Evolutionary conservation across 2,329 filamentous ascomycete species (phyloP).

Genomic region (Calycina marina): DNA sequence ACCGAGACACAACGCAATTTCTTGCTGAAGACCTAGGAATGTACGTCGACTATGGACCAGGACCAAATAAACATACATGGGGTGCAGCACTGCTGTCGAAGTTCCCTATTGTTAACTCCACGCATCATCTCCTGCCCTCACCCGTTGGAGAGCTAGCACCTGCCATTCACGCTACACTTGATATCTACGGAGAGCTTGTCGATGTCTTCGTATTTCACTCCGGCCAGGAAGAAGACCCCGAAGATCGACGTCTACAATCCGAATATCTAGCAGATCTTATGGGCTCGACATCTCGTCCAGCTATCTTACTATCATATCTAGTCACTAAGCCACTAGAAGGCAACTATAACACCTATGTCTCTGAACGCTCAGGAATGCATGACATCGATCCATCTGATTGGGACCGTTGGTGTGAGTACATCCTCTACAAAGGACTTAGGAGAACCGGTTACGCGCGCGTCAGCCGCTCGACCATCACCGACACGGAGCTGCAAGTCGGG

Average conservation of each 20-base stretch:
- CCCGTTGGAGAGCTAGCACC: constrained; percentile 91
- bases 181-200: constrained; percentile 77
- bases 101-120: constrained; percentile 94
- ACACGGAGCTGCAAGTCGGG: constrained; percentile 91
- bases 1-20: constrained; percentile 89
- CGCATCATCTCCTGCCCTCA: constrained; percentile 84
- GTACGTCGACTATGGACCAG: constrained; percentile 96
- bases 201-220: constrained; percentile 99
- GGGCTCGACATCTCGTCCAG: constrained; percentile 65
- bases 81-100: constrained; percentile 85
- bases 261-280: constrained; percentile 80
- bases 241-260: constrained; percentile 76
- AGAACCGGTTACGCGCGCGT: constrained; percentile 82
- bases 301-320: constrained; percentile 79
- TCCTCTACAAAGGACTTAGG: constrained; percentile 79
- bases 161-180: constrained; percentile 89
- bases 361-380: constrained; percentile 74
- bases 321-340: constrained; percentile 82
- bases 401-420: constrained; percentile 99
- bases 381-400: constrained; percentile 87
- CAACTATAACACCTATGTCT: constrained; percentile 95
- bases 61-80: constrained; percentile 99
- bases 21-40: constrained; percentile 93
- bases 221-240: constrained; percentile 89
- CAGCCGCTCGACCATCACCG: constrained; percentile 80